Evolutionary conservation across 176 grass and related monocot species (phyloP), one percentile per base, ranked within the genome.

Genomic region (Cenchrus purpureus): DNA sequence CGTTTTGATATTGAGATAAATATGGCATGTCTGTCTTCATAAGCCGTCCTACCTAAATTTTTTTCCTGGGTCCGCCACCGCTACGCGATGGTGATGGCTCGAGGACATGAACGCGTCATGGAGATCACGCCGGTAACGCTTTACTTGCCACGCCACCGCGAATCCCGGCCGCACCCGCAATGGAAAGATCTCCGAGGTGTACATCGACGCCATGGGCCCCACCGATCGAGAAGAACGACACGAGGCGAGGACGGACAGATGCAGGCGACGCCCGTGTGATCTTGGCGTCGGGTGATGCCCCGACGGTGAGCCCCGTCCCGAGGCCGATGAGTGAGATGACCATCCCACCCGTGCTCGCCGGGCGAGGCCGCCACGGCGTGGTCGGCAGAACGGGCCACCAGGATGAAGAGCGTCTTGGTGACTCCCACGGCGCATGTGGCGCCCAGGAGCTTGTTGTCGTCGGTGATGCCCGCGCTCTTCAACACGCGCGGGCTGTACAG

Each of bases 141-240:
- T 94, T 94, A 66, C 86, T 34, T 0, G 90, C 79, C n/a, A 79
- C 88, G 46, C 56, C 8, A 92, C 43, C 6, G 90, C 65, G 40
- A 59, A 86, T 0, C 93, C 93, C 32, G 90, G 93, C 13, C 93
- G 86, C 68, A 92, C 88, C 50, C 70, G 80, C 69, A 92, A 83
- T 29, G 93, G 93, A 53, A 95, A 92, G 46, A 95, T 83, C 88
- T 95, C 93, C 4, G 93, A 82, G 5, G 85, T 81, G 69, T 92
- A 95, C 25, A 95, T 90, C 22, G 70, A 60, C 0, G 83, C 28
- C 19, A 95, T 81, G 79, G 93, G 90, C 0, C 93, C 93, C 5
- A 95, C 93, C 93, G 51, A 92, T 90, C 1, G 93, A 95, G 93
- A 95, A 95, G 79, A 92, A 95, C 0, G 90, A 78, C 15, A 95